A percentile compares a stretch with the other conserved stretches of the same genome.
These are phyloP conservation scores for Achaetomium macrosporum DNA, from an alignment of 2,329 filamentous ascomycete genomes.

Conservation along the genomic window DNA sequence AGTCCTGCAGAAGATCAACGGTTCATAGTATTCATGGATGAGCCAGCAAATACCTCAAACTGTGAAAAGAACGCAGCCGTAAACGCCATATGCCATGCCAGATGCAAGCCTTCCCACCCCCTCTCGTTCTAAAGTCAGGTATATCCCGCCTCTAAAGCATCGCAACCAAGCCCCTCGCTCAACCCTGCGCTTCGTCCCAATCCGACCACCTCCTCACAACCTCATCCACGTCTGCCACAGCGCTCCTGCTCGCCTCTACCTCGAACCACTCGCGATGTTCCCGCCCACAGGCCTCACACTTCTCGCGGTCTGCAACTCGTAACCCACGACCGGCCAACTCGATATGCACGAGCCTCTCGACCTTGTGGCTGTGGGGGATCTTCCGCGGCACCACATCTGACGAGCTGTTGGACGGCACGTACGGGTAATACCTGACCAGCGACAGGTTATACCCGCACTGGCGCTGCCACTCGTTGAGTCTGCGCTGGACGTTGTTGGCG, in stretches of 20 bases:
- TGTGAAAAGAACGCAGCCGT: neutral
- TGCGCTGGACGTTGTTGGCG: conserved; percentile 76
- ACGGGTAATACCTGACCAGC: conserved; percentile 87
- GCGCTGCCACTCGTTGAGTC: conserved; percentile 86
- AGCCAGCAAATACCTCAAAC: neutral
- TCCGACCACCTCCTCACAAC: conserved; percentile 73
- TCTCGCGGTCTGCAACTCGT: conserved; percentile 45
- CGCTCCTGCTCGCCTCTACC: conserved; percentile 66
- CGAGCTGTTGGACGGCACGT: conserved; percentile 46
- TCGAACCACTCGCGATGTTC: conserved; percentile 96
- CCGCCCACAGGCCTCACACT: conserved; percentile 72
- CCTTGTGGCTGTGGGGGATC: conserved; percentile 78
- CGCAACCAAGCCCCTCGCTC: neutral
- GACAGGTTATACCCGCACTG: conserved; percentile 89
- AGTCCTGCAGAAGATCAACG: neutral
- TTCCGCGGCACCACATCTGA: conserved; percentile 49
- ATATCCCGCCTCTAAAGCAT: neutral
- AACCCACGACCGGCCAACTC: conserved; percentile 65
- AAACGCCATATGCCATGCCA: conserved; percentile 1
- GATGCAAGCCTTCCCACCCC: too few relatives aligned
- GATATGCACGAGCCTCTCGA: conserved; percentile 85
- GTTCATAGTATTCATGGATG: too few relatives aligned
- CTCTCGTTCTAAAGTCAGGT: neutral
- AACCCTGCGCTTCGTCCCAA: conserved; percentile 58
- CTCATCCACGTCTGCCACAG: conserved; percentile 59